Percentiles rank a stretch among this genome's conserved stretches.
phyloP scores from a whole-genome alignment of 1,284 basidiomycete species.

The Testicularia cyperi region DNA sequence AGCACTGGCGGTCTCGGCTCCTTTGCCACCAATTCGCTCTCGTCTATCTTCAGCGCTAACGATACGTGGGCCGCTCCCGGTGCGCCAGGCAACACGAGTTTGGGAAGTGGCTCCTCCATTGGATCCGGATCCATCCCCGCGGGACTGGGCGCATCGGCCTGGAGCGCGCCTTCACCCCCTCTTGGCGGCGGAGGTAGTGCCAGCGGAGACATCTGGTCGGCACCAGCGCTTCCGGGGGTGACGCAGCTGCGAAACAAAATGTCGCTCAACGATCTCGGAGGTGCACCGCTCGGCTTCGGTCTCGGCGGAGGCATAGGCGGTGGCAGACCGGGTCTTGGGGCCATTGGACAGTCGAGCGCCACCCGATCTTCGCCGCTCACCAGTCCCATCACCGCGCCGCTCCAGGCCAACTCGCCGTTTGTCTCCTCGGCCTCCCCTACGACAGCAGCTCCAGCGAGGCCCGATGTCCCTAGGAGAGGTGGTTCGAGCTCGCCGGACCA shows the following conservation, averaged over 20 bases:
- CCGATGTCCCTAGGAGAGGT: too few species aligned
- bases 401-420: too few species aligned
- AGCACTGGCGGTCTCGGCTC: constrained; percentile 3
- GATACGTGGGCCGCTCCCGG: constrained; percentile 23
- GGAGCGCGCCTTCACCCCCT: constrained; percentile 31
- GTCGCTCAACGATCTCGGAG: constrained; percentile 10
- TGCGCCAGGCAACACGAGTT: background rate
- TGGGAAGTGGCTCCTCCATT: background rate
- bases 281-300: background rate
- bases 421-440: too few species aligned
- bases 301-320: background rate
- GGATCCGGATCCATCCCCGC: background rate
- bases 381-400: too few species aligned
- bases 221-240: constrained; percentile 11
- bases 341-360: too few species aligned
- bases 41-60: constrained; percentile 21
- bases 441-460: too few species aligned
- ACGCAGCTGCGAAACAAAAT: constrained; percentile 13
- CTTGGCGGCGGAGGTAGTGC: constrained; percentile 5
- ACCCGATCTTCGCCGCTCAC: too few species aligned
- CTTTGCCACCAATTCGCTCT: constrained; percentile 17
- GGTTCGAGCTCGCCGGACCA: too few species aligned
- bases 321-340: too few species aligned
- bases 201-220: constrained; percentile 29
- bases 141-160: background rate